phyloP scores from a whole-genome alignment of 2,329 filamentous ascomycete genomes.

The Pseudogymnoascus sp. region DNA sequence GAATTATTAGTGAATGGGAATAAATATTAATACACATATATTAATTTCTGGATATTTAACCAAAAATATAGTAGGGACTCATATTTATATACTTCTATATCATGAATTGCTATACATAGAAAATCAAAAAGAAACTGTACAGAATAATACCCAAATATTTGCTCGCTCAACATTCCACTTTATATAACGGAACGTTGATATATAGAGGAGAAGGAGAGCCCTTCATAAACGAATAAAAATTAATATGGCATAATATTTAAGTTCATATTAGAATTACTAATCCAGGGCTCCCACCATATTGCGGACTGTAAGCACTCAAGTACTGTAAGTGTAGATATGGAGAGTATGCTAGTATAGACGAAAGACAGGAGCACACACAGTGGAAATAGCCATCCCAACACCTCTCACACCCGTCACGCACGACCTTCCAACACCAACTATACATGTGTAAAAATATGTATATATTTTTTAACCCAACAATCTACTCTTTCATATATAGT shows the following conservation, averaged over 20 bases:
- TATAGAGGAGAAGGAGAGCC: background rate
- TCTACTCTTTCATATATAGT: constrained; percentile 5
- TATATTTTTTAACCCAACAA: constrained; percentile 4
- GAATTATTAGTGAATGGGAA: no score
- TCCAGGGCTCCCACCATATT: background rate
- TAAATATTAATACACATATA: no score
- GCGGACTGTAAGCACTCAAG: no score
- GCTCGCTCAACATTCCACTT: no score
- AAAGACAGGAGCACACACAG: background rate
- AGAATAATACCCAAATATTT: no score
- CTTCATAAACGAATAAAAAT: background rate
- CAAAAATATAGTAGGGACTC: no score
- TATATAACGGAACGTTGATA: background rate
- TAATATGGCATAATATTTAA: background rate
- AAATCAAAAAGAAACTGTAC: no score
- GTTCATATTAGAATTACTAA: background rate
- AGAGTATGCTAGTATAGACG: background rate
- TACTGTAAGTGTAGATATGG: no score
- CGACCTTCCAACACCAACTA: background rate
- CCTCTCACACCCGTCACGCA: background rate
- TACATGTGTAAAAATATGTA: background rate
- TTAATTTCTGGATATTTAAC: no score
- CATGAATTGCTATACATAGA: no score
- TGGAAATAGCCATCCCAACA: background rate
- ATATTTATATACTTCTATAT: no score